These are phyloP conservation scores for Fusarium aywerte DNA, from an alignment of 2,329 filamentous ascomycete species.

Conservation along the genomic window DNA sequence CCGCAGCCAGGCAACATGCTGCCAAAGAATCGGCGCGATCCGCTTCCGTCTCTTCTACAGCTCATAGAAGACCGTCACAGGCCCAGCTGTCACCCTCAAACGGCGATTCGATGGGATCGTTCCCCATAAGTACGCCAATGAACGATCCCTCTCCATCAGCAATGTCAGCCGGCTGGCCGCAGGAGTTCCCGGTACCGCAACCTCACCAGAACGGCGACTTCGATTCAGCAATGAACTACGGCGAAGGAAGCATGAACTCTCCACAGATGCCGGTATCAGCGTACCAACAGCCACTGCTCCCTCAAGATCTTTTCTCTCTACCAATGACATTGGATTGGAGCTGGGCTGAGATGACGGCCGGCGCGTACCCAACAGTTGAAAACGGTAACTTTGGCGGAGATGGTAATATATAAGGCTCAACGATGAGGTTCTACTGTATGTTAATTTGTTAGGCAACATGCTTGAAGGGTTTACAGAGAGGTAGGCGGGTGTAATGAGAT, in stretches of 20 bases:
- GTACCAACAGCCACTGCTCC: constrained; percentile 88
- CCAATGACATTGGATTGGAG: constrained; percentile 96
- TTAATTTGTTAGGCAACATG: constrained; percentile 4
- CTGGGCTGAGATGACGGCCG: constrained; percentile 75
- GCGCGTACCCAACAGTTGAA: constrained; percentile 71
- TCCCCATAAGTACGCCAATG: constrained; percentile 39
- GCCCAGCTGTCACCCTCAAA: constrained; percentile 47
- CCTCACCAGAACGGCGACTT: constrained; percentile 53
- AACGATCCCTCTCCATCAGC: constrained; percentile 59
- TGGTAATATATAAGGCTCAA: constrained; percentile 5
- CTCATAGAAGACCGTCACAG: constrained; percentile 29
- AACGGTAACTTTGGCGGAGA: constrained; percentile 64
- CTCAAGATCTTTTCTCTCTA: constrained; percentile 94
- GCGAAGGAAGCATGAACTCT: constrained; percentile 53
- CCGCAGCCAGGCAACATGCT: constrained; percentile 30
- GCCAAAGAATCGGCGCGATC: constrained; percentile 12
- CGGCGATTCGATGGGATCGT: constrained; percentile 41
- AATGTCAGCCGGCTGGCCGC: constrained; percentile 59
- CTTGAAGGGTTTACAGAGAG: constrained; percentile 4
- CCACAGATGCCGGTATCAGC: constrained; percentile 46
- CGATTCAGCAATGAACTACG: constrained; percentile 57
- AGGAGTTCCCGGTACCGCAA: constrained; percentile 56
- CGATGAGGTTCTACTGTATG: constrained; percentile 19
- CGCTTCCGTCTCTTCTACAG: constrained; percentile 8
- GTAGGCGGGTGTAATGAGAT: constrained; percentile 38